These are phyloP conservation scores for Triangularia setosa DNA, from an alignment of 2,329 filamentous ascomycete genomes.

Conservation along the genomic window DNA sequence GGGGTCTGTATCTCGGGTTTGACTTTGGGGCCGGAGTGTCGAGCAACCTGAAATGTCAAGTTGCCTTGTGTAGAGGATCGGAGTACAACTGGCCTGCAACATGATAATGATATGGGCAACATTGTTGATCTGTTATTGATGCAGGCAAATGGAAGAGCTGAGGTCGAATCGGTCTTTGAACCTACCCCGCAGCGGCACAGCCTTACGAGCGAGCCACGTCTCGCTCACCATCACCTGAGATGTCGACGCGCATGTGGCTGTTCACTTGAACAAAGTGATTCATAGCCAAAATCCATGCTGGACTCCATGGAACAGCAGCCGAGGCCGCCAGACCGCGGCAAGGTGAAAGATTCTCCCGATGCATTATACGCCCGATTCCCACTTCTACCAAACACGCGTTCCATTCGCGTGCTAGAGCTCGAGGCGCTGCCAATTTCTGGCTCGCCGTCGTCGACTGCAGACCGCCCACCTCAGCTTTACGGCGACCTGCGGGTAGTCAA, in stretches of 20 bases:
- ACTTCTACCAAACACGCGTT: neutral
- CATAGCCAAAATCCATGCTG: neutral
- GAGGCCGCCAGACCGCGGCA: neutral
- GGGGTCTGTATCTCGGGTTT: too few relatives aligned
- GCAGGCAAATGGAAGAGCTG: too few relatives aligned
- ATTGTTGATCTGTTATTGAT: too few relatives aligned
- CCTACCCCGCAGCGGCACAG: neutral
- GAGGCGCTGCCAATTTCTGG: neutral
- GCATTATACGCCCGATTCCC: neutral
- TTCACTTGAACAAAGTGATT: neutral
- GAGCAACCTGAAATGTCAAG: too few relatives aligned
- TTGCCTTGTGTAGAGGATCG: neutral
- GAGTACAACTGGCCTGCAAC: neutral
- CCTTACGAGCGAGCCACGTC: neutral
- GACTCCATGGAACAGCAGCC: neutral
- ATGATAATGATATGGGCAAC: neutral
- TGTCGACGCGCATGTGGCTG: neutral
- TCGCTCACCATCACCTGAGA: neutral
- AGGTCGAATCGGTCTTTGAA: neutral
- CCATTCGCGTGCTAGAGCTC: constrained; percentile 3
- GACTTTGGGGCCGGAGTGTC: too few relatives aligned
- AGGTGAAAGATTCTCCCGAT: neutral
- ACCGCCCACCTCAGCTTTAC: neutral
- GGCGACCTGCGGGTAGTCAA: constrained; percentile 5
- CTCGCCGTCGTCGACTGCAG: neutral